Base-by-base conservation (phyloP, 345 rosid genomes). In the Camelina laxa region DNA sequence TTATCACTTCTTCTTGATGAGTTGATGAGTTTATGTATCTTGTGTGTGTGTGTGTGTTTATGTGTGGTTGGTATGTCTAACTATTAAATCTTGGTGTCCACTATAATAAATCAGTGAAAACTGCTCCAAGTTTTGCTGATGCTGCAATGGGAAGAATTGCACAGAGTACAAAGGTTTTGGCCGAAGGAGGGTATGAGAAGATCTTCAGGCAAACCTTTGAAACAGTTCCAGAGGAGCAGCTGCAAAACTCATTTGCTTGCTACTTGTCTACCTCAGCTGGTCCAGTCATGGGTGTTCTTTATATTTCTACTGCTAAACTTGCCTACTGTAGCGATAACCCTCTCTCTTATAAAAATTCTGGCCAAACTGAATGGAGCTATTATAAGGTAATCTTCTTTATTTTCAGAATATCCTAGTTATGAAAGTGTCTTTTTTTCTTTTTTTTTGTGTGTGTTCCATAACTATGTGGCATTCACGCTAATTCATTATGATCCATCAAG, bases 131-230 rank as follows among this genome's bases (percentile, higher is more conserved):
- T 72, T 81, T 89, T 75, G 81, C 90, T 65, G 95, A 89, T 72
- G 95, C 92, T 70, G 90, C 95, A 24, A 75, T 89, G 84, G 92
- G 90, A 83, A 89, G 92, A 81, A 81, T 89, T 51, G 92, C 95
- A 5, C 92, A 87, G 72, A 88, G 89, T 70, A 86, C 92, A 47
- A 87, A 89, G 73, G 87, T 89, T 9, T 73, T 89, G 14, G 92
- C 92, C 8, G 92, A 89, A 81, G 95, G 90, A 69, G 95, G 95
- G 36, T 86, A 87, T 67, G 95, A 87, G 78, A 89, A 86, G 49
- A 84, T 86, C 27, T 89, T 89, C 73, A 80, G 75, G 58, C 90
- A 87, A 74, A 85, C 89, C 10, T 89, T 89, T 70, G 95, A 87
- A 67, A 87, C 91, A 13, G 87, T 73, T 73, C 88, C 92, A 14